Evolutionary conservation across 106 monocot genomes (phyloP).

Genomic region (Allium fistulosum): DNA sequence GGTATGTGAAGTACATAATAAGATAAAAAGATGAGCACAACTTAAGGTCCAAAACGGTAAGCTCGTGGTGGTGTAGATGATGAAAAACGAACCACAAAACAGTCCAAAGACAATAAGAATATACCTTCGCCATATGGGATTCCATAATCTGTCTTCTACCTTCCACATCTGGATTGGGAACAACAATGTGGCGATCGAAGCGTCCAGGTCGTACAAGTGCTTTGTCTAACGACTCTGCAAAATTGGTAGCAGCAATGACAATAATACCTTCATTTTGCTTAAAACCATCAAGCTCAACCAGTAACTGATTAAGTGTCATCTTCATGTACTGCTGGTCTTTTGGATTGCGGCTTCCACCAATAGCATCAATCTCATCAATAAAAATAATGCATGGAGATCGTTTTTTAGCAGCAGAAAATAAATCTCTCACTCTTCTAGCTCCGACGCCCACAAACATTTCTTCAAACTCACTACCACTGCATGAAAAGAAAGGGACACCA

Average conservation of each 20-base stretch:
- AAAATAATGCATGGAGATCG: conserved; percentile 96
- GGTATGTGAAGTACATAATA: too few relatives aligned
- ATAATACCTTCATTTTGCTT: conserved; percentile 99
- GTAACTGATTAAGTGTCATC: conserved; percentile 96
- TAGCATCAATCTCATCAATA: conserved; percentile 99
- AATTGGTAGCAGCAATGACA: conserved; percentile 98
- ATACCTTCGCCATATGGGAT: conserved; percentile 97
- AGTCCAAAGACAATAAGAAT: too few relatives aligned
- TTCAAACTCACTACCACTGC: conserved; percentile 99
- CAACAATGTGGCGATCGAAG: conserved; percentile 96
- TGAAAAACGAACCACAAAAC: too few relatives aligned
- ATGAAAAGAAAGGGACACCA: conserved; percentile 97
- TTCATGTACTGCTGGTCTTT: conserved; percentile 99
- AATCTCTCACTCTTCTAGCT: conserved; percentile 88
- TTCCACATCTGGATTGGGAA: conserved; percentile 97
- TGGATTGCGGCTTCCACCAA: conserved; percentile 97
- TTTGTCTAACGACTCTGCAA: conserved; percentile 94
- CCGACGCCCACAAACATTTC: conserved; percentile 99
- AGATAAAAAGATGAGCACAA: too few relatives aligned
- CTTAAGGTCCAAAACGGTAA: too few relatives aligned
- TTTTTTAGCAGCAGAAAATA: conserved; percentile 92
- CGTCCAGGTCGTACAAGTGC: conserved; percentile 95
- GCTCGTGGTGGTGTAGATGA: too few relatives aligned
- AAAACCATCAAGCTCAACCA: conserved; percentile 98
- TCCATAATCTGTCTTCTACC: conserved; percentile 91